phyloP scores from a whole-genome alignment of 441 rosid genomes.

The Populus hybrid region DNA sequence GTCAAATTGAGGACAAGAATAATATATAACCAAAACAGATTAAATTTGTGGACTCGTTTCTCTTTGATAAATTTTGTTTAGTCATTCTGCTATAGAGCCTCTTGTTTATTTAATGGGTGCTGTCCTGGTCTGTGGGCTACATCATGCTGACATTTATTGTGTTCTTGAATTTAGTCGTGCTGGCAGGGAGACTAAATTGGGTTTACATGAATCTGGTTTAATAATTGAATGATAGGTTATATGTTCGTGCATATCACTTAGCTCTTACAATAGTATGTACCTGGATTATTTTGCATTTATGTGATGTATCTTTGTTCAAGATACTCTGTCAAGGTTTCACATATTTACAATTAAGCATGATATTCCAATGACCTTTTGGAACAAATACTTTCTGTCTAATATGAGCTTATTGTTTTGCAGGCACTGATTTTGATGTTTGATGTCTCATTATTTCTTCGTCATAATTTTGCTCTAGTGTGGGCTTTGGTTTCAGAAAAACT shows the following conservation, averaged over 20 bases:
- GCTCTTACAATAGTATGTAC: not conserved
- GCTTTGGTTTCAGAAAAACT: conserved; percentile 71
- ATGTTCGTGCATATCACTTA: not conserved
- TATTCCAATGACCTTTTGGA: conserved; percentile 7
- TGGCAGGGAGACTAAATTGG: not conserved
- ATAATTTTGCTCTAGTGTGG: conserved; percentile 61
- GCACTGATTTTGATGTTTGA: conserved; percentile 76
- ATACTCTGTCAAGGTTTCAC: not conserved
- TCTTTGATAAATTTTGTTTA: not conserved
- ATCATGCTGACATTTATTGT: not conserved
- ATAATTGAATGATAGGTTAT: conserved; percentile 8
- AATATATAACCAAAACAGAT: not conserved
- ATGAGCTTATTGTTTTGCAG: conserved; percentile 34
- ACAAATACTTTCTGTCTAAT: conserved; percentile 9
- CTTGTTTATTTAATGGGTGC: not conserved
- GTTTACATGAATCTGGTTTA: not conserved
- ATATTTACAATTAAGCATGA: not conserved
- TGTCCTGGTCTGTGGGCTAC: not conserved
- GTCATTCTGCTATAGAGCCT: not conserved
- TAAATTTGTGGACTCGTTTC: not conserved
- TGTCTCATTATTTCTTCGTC: conserved; percentile 62
- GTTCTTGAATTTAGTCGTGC: not conserved
- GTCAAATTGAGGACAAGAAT: not conserved
- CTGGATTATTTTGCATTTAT: not conserved
- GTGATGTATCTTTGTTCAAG: not conserved